These are phyloP conservation scores for Symbiodinium pilosum DNA, from an alignment of 73 alveolate genomes.

Conservation along the genomic window DNA sequence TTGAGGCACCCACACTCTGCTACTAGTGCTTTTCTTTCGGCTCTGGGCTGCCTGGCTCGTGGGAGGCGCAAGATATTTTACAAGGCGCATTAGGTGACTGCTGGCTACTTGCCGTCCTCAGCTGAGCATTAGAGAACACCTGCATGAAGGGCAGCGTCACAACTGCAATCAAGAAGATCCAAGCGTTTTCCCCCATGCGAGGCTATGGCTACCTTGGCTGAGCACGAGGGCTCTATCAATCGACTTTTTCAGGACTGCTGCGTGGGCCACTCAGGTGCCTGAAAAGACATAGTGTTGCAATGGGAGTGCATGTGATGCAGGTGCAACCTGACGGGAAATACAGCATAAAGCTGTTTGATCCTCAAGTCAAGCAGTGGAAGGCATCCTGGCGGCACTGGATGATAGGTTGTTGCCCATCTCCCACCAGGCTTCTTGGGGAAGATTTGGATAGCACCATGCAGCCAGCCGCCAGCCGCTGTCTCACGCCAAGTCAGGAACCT, in stretches of 20 bases:
- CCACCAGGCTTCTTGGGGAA: too few relatives aligned
- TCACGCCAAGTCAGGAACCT: too few relatives aligned
- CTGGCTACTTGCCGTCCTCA: conserved; percentile 39
- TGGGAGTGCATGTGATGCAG: neutral
- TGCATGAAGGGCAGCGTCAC: too few relatives aligned
- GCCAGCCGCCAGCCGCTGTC: too few relatives aligned
- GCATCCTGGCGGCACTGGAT: neutral
- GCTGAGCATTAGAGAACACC: neutral
- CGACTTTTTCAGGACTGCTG: conserved; percentile 54
- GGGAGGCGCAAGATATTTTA: conserved; percentile 76
- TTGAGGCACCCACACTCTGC: neutral
- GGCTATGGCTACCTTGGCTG: conserved; percentile 93
- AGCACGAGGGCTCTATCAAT: conserved; percentile 73
- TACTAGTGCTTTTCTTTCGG: neutral
- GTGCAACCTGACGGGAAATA: conserved; percentile 78
- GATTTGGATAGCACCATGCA: too few relatives aligned
- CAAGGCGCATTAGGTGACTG: conserved; percentile 92
- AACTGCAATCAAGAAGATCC: too few relatives aligned
- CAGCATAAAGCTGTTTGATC: conserved; percentile 64
- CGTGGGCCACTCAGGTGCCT: neutral
- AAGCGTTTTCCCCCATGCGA: too few relatives aligned
- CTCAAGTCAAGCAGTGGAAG: conserved; percentile 37
- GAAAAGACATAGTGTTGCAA: neutral
- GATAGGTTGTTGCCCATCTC: too few relatives aligned
- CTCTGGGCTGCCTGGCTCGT: neutral